These are phyloP conservation scores for Jackrogersella multiformis DNA, from an alignment of 495 filamentous ascomycete species.

Conservation along the genomic window DNA sequence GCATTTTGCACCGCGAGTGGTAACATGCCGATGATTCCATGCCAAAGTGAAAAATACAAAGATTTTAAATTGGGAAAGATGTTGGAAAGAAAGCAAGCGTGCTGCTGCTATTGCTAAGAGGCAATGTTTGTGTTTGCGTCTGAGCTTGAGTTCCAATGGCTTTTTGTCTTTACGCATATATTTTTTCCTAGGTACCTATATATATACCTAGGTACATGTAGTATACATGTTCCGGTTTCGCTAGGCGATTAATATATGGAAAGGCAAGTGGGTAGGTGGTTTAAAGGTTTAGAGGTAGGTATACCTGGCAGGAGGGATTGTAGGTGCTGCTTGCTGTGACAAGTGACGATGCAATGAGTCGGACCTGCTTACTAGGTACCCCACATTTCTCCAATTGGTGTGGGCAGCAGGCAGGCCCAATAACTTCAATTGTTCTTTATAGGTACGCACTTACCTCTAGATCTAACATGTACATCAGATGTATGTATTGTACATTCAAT, in stretches of 20 bases:
- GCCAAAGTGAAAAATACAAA: conserved; percentile 39
- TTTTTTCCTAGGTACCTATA: too few species aligned
- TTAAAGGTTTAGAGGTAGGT: not conserved
- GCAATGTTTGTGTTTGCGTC: not conserved
- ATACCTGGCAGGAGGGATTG: not conserved
- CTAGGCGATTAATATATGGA: conserved; percentile 1
- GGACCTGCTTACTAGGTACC: conserved; percentile 28
- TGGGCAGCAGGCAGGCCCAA: not conserved
- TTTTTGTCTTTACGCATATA: conserved; percentile 19
- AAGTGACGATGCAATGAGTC: conserved; percentile 16
- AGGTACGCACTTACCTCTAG: not conserved
- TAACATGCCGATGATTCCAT: conserved; percentile 62
- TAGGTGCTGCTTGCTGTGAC: conserved; percentile 19
- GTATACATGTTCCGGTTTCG: conserved; percentile 39
- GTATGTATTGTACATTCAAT: too few species aligned
- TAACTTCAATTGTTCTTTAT: too few species aligned
- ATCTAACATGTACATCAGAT: too few species aligned
- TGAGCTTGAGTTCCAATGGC: conserved; percentile 8
- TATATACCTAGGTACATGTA: too few species aligned
- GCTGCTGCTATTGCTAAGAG: not conserved
- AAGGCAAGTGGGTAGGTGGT: not conserved
- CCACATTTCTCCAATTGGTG: conserved; percentile 38
- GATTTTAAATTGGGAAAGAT: not conserved
- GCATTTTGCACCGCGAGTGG: conserved; percentile 55
- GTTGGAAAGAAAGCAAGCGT: not conserved